Evolutionary conservation across 768 basidiomycete genomes (phyloP), one percentile per base, ranked within the genome.

Genomic region (Psilocybe cyanescens): DNA sequence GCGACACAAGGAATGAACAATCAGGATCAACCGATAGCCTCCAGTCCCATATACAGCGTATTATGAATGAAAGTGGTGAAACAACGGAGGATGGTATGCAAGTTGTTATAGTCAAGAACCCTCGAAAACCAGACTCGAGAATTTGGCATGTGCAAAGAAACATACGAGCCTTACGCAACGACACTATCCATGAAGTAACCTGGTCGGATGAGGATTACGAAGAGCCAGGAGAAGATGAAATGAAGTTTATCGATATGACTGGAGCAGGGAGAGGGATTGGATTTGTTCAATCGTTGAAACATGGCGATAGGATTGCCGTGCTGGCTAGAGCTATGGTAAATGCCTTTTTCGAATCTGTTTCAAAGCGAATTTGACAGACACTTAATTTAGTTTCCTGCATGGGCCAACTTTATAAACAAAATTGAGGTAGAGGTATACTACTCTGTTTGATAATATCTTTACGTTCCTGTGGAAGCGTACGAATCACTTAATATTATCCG

Each of bases 131-230:
- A 17, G 49, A 51, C 9, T 57, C 50, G 3, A 41, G 39, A 19
- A 39, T 41, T n/a, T 62, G 61, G 61, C 57, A 53, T 8, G 12
- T 62, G 3, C 61, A 62, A 30, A 47, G 57, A 30, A 62, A 62
- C n/a, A 50, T 55, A 11, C 61, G 61, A 1, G 61, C 61, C 1
- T 49, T 24, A 28, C 37, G 17, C 2, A 19, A 53, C n/a, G 24
- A 46, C 6, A 29, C 51, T 8, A 35, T 30, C 2, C 57, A 62
- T 24, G 57, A 62, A 39, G 57, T 62, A 2, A 28, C 49, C 31
- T 62, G 61, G 61, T 53, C 52, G 3, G 46, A 58, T 24, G 56
- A 48, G 30, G 8, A 17, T 39, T 17, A 33, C 24, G 61, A 54
- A 7, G 45, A 58, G 14, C 4, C 46, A 33, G 57, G 58, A 3